A percentile compares a stretch with the other conserved stretches of the same genome.
phyloP scores from a whole-genome alignment of 768 basidiomycete species.

The Tephrocybe sp. region DNA sequence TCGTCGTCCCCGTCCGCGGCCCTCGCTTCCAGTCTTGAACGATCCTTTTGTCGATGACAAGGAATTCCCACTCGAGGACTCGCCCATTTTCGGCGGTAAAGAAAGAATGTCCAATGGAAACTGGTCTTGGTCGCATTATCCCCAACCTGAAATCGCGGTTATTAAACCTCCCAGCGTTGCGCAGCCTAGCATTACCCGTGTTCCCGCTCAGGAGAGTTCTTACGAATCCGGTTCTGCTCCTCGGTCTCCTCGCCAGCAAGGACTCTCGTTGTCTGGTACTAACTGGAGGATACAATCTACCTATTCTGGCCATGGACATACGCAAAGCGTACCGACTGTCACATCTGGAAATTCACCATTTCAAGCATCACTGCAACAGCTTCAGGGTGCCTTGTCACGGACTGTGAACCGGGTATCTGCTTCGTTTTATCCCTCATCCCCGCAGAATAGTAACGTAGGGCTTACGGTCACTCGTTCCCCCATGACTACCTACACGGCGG shows the following conservation, averaged over 20 bases:
- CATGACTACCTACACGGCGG: constrained; percentile 36
- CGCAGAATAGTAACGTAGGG: constrained; percentile 32
- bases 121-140: constrained; percentile 61
- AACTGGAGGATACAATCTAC: constrained; percentile 19
- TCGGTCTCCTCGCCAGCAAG: constrained; percentile 17
- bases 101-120: constrained; percentile 53
- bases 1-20: constrained; percentile 58
- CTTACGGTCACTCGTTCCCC: constrained; percentile 32
- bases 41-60: constrained; percentile 51
- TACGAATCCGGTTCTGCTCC: constrained; percentile 6
- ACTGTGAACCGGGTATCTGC: constrained; percentile 40
- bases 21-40: constrained; percentile 72
- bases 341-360: constrained; percentile 23
- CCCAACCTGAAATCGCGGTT: constrained; percentile 30
- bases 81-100: constrained; percentile 78
- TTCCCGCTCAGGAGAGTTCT: constrained; percentile 10
- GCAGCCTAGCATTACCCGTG: background rate
- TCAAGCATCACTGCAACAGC: constrained; percentile 36
- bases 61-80: constrained; percentile 50
- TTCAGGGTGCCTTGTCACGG: constrained; percentile 38
- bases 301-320: constrained; percentile 26
- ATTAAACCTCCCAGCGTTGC: constrained; percentile 14
- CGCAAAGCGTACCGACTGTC: constrained; percentile 14
- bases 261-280: constrained; percentile 3
- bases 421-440: constrained; percentile 48